Evolutionary conservation across 441 rosid genomes (phyloP).

Genomic region (Brassica hybrid): DNA sequence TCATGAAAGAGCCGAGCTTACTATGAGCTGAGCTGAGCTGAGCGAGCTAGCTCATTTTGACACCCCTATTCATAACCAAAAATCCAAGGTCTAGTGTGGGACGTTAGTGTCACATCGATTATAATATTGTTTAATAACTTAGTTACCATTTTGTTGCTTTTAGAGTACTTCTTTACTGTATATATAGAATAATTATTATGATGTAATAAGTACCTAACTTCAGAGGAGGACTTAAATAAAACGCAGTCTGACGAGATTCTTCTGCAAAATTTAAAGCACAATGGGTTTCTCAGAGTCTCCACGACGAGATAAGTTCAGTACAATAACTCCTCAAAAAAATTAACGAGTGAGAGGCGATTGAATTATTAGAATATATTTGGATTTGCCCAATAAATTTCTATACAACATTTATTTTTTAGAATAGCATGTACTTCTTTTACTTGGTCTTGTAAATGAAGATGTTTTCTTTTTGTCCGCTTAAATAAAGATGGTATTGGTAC

Average conservation of each 20-base stretch:
- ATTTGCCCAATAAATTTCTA: not conserved
- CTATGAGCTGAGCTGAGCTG: too few relatives aligned
- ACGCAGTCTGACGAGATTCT: constrained; percentile 34
- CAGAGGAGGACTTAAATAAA: not conserved
- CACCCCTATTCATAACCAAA: not conserved
- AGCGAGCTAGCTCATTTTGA: too few relatives aligned
- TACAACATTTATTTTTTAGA: not conserved
- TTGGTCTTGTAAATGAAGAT: constrained; percentile 4
- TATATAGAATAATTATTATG: not conserved
- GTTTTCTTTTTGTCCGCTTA: not conserved
- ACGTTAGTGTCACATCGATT: constrained; percentile 25
- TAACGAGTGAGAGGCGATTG: not conserved
- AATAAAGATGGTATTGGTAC: not conserved
- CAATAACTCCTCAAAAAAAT: not conserved
- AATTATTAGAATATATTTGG: not conserved
- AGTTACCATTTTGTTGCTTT: constrained; percentile 1
- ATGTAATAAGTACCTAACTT: constrained; percentile 4
- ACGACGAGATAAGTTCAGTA: constrained; percentile 14
- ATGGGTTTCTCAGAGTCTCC: constrained; percentile 17
- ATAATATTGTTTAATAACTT: not conserved
- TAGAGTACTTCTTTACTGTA: not conserved
- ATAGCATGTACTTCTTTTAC: constrained; percentile 9
- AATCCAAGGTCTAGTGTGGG: not conserved
- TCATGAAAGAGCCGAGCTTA: too few relatives aligned
- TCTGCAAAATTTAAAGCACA: constrained; percentile 31